Evolutionary conservation across 805 yeast genomes (phyloP), one percentile per base, ranked within the genome.

Genomic region (Candida broadrunensis): DNA sequence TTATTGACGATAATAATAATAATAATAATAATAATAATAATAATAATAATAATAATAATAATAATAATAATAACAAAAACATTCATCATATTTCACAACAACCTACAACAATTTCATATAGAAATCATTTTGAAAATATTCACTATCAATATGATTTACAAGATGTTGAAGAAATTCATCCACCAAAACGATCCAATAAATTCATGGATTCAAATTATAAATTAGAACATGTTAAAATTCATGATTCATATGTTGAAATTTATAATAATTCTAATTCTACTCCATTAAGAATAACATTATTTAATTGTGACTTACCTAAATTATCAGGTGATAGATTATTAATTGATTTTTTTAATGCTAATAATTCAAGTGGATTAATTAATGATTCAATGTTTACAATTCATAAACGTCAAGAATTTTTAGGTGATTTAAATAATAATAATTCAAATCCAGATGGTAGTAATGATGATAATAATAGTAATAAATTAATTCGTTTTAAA

Each of bases 311-410:
- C 38, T 55, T 85, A 44, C 82, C 85, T 7, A 75, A 70, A 45
- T 56, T 86, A 30, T 65, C 88, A 33, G 72, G 80, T 7, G 70
- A 75, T 39, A 74, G 84, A 70, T 50, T 81, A 21, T 61, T 83
- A 33, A 63, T 81, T 41, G 93, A 86, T 57, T 72, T 85, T 39
- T 74, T 85, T 61, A 81, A 80, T 55, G 87, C 89, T 12, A 72
- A 73, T 41, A 80, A 82, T 36, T 80, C 83, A 24, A 80, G 85
- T 13, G 95, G 95, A 0, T 78, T 90, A 0, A 69, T 85, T 12
- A 83, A 85, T 52, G 83, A 83, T 39, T 79, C 93, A 1, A 67
- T 86, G 59, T 85, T 85, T 61, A 83, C 89, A 0, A 72, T 86
- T 17, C 93, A 85, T 51, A 84, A 84, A 54, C 77, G 85, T 50